Base-by-base conservation (phyloP, 2,329 filamentous ascomycete species). In the Talaromyces marneffei region DNA sequence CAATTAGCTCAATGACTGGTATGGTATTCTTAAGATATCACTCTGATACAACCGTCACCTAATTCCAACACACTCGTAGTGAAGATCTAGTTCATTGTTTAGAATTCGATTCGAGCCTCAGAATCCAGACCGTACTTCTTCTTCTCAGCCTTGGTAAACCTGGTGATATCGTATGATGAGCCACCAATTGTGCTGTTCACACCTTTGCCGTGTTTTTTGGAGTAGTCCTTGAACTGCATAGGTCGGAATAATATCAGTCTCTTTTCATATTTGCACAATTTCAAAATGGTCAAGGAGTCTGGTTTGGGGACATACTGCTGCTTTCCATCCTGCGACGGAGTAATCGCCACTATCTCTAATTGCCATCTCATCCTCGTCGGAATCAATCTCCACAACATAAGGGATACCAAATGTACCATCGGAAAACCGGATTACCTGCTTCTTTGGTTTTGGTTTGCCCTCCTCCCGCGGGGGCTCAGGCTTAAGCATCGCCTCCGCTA, bases 271-370 rank as follows among this genome's bases (percentile, higher is more conserved):
- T 50, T 31, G 31, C n/a, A n/a, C 20, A 31, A 9, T 18, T 48
- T 42, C 40, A n/a, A 20, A 50, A 39, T 14, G 23, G 4, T 60
- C 8, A 9, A 9, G 23, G 39, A 23, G 20, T n/a, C 44, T 12
- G 16, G 3, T 29, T 18, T 14, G 25, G 33, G 25, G 33, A 50
- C 52, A 48, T 61, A 61, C 59, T 18, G 27, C 20, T 40, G n/a
- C 52, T 42, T 61, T 57, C 59, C 59, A 56, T 57, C 52, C 59
- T 18, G 50, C 35, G 12, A 57, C 20, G 35, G 59, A 61, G 29
- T 61, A 61, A 31, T 61, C 52, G 50, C 50, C 52, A 35, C 18
- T 50, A 50, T 61, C 37, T 33, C 37, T 50, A 16, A 61, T 50
- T 25, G 46, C 59, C 46, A 31, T 31, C 5, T 50, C 31, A 16